Conservation (phyloP, 257 asterid genomes). For the Salvia rosmarinus region DNA sequence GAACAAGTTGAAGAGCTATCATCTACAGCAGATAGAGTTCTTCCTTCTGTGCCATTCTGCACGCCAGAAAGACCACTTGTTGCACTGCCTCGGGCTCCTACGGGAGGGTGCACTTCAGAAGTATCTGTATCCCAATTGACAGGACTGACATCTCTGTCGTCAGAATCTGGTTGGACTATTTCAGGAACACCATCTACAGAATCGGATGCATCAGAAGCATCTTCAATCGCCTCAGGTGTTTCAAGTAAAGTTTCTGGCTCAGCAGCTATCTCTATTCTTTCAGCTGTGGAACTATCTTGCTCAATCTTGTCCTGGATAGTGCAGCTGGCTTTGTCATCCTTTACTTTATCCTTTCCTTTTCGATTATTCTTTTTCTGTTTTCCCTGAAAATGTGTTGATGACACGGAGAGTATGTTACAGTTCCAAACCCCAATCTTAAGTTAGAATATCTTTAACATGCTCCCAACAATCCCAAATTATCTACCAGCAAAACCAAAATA, state of each 20-base stretch:
- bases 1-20: conserved; percentile 96
- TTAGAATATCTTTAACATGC: conserved; percentile 2
- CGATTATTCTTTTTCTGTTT: conserved; percentile 79
- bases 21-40: conserved; percentile 58
- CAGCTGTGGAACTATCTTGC: conserved; percentile 45
- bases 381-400: conserved; percentile 50
- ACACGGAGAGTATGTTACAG: conserved; percentile 10
- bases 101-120: conserved; percentile 62
- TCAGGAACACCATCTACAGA: conserved; percentile 66
- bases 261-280: conserved; percentile 39
- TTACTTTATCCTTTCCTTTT: conserved; percentile 70
- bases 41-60: conserved; percentile 62
- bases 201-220: conserved; percentile 84
- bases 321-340: conserved; percentile 53
- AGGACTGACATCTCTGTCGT: conserved; percentile 61
- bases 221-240: conserved; percentile 60
- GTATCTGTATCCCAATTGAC: conserved; percentile 57
- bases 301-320: conserved; percentile 49
- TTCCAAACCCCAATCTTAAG: not conserved
- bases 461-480: conserved; percentile 2
- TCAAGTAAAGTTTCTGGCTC: conserved; percentile 40
- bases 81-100: conserved; percentile 46
- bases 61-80: conserved; percentile 47
- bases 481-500: not conserved
- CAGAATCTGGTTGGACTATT: conserved; percentile 56